Percentiles rank a stretch among this genome's conserved stretches.
Evolutionary conservation across 768 basidiomycete genomes (phyloP).

Genomic region (Suillus brevipes): DNA sequence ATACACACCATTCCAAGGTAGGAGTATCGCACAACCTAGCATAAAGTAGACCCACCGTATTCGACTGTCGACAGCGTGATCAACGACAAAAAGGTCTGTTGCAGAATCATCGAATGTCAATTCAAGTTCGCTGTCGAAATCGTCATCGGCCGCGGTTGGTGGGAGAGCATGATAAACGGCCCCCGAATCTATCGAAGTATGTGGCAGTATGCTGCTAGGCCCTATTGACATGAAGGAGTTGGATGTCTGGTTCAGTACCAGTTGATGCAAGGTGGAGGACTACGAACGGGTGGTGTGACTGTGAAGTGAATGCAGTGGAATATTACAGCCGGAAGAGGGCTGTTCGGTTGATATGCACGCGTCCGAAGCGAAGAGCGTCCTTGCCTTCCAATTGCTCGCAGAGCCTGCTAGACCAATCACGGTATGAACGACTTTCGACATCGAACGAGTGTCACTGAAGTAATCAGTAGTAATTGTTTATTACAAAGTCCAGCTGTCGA

Average conservation of each 20-base stretch:
- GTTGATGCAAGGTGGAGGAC: neutral
- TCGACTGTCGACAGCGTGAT: slow-evolving; percentile 35
- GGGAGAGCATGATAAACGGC: slow-evolving; percentile 22
- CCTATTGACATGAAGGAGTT: neutral
- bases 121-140: slow-evolving; percentile 4
- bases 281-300: neutral
- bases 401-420: neutral
- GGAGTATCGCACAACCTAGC: slow-evolving; percentile 76
- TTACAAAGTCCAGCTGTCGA: too few species aligned
- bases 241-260: neutral
- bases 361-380: neutral
- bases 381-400: neutral
- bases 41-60: slow-evolving; percentile 69
- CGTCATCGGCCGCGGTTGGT: slow-evolving; percentile 17
- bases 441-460: neutral
- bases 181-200: slow-evolving; percentile 6
- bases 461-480: too few species aligned
- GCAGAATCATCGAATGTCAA: slow-evolving; percentile 19
- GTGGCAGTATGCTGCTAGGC: neutral
- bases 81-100: slow-evolving; percentile 23
- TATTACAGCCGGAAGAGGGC: neutral
- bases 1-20: slow-evolving; percentile 89
- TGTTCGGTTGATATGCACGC: too few species aligned
- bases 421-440: neutral
- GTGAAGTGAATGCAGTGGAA: neutral